phyloP scores from a whole-genome alignment of 331 rosid species.

The Quercus tomentella region DNA sequence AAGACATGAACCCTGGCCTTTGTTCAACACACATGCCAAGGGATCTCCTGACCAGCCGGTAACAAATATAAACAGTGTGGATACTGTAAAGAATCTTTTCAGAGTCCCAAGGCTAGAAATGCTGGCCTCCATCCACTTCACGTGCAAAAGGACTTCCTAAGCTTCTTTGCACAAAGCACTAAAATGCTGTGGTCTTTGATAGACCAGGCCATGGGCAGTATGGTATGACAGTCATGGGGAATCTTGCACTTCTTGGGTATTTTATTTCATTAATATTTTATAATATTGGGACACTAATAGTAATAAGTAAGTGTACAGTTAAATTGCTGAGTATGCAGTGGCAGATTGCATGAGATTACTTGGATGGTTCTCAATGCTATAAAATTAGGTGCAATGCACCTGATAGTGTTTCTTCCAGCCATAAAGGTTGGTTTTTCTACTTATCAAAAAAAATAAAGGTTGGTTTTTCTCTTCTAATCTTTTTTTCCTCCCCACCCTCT shows the following conservation, averaged over 20 bases:
- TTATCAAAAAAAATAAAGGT: no score
- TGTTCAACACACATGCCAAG: not conserved
- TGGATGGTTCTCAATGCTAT: not conserved
- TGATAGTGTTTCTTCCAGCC: not conserved
- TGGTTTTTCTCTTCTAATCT: not conserved
- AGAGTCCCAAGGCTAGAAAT: not conserved
- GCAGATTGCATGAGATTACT: not conserved
- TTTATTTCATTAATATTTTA: not conserved
- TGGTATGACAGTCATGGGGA: not conserved
- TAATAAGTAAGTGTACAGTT: not conserved
- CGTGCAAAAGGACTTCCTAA: not conserved
- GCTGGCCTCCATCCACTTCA: no score
- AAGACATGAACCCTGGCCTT: not conserved
- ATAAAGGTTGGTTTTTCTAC: not conserved
- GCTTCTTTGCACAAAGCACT: not conserved
- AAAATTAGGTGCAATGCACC: not conserved
- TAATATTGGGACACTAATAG: not conserved
- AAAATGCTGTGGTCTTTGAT: not conserved
- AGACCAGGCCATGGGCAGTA: not conserved
- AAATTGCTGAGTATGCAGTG: not conserved
- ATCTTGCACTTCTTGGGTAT: not conserved
- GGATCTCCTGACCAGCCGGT: not conserved
- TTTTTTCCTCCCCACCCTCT: not conserved
- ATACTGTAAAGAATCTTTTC: not conserved
- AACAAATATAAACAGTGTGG: not conserved